phyloP scores from a whole-genome alignment of 495 filamentous ascomycete genomes.

The Apiosordaria backusii region DNA sequence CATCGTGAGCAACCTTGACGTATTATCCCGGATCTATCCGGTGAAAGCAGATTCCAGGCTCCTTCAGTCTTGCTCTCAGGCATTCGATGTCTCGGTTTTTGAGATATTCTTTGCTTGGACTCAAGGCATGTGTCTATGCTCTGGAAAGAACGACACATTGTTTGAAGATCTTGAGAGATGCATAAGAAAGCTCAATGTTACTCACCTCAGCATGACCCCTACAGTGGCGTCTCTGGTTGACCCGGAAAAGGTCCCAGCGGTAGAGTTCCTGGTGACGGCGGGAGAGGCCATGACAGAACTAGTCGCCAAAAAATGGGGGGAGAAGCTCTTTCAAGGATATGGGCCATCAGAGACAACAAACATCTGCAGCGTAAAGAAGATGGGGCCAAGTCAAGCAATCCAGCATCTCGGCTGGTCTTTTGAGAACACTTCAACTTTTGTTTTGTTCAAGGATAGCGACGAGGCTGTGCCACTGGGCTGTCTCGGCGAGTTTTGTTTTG shows the following conservation, averaged over 20 bases:
- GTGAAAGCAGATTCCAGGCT: slow-evolving; percentile 45
- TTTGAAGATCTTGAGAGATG: slow-evolving; percentile 59
- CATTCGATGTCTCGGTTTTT: slow-evolving; percentile 75
- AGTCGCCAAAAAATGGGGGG: slow-evolving; percentile 63
- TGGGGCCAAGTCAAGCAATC: slow-evolving; percentile 49
- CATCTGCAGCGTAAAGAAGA: slow-evolving; percentile 62
- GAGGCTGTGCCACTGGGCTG: slow-evolving; percentile 59
- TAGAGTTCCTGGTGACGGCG: slow-evolving; percentile 64
- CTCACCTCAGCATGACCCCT: slow-evolving; percentile 75
- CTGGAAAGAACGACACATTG: slow-evolving; percentile 60
- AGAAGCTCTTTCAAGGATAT: slow-evolving; percentile 68
- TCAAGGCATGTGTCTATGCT: slow-evolving; percentile 67
- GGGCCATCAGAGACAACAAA: slow-evolving; percentile 71
- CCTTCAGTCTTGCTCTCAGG: slow-evolving; percentile 69
- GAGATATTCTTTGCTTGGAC: slow-evolving; percentile 78
- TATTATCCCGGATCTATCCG: slow-evolving; percentile 59
- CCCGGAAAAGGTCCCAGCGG: slow-evolving; percentile 58
- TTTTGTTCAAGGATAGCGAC: slow-evolving; percentile 46
- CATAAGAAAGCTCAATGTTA: slow-evolving; percentile 57
- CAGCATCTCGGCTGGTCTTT: slow-evolving; percentile 61
- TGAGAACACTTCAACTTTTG: slow-evolving; percentile 66
- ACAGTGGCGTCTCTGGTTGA: slow-evolving; percentile 67
- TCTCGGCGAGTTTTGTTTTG: slow-evolving; percentile 76
- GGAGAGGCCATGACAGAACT: slow-evolving; percentile 67
- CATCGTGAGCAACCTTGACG: slow-evolving; percentile 63